These are phyloP conservation scores for Rhytidhysteron rufulum DNA, from an alignment of 2,329 filamentous ascomycete genomes.

Conservation along the genomic window DNA sequence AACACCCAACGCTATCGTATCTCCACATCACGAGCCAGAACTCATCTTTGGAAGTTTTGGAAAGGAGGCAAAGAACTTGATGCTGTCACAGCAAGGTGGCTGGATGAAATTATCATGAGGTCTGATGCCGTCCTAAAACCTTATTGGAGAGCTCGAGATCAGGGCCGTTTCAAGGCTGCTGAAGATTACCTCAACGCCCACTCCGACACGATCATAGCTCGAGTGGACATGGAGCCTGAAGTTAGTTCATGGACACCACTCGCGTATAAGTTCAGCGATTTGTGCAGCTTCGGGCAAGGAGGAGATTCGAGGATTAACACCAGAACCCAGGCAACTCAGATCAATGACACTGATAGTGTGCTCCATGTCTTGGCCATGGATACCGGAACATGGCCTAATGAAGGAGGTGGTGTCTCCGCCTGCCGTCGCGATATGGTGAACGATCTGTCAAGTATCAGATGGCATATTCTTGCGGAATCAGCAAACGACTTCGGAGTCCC, in stretches of 20 bases:
- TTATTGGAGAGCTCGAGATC: slow-evolving; percentile 37
- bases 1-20: slow-evolving; percentile 38
- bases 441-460: slow-evolving; percentile 39
- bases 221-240: slow-evolving; percentile 49
- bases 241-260: slow-evolving; percentile 52
- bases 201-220: slow-evolving; percentile 50
- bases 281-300: slow-evolving; percentile 52
- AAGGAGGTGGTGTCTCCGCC: slow-evolving; percentile 40
- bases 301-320: slow-evolving; percentile 52
- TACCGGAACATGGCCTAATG: slow-evolving; percentile 42
- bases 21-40: slow-evolving; percentile 34
- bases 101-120: slow-evolving; percentile 37
- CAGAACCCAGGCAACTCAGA: slow-evolving; percentile 43
- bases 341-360: slow-evolving; percentile 39
- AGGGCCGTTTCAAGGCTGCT: slow-evolving; percentile 31
- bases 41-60: slow-evolving; percentile 39
- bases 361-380: slow-evolving; percentile 40
- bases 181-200: slow-evolving; percentile 39
- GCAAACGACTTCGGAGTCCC: slow-evolving; percentile 42
- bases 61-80: slow-evolving; percentile 37
- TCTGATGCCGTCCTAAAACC: slow-evolving; percentile 30
- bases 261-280: slow-evolving; percentile 49
- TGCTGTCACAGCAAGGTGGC: slow-evolving; percentile 37
- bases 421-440: slow-evolving; percentile 42
- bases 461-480: slow-evolving; percentile 42